Percentiles rank a stretch among this genome's conserved stretches.
Evolutionary conservation across 2,329 filamentous ascomycete species (phyloP).

Genomic region (Verticillium dahliae): DNA sequence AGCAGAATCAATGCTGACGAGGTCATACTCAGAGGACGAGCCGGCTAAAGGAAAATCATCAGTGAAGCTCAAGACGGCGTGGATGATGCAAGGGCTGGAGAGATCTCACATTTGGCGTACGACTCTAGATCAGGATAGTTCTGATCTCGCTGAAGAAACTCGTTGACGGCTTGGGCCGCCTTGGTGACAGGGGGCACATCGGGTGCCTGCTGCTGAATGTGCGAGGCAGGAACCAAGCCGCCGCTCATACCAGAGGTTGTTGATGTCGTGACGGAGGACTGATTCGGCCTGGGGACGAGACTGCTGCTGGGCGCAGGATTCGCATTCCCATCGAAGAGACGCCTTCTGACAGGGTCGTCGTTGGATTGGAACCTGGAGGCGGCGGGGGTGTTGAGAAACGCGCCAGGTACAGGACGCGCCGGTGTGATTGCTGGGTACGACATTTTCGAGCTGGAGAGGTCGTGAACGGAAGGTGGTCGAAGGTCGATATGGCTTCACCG

Average conservation of each 20-base stretch:
- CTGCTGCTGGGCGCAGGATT: slow-evolving; percentile 4
- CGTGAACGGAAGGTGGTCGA: slow-evolving; percentile 7
- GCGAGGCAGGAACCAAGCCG: slow-evolving; percentile 22
- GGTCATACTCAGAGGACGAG: slow-evolving; percentile 85
- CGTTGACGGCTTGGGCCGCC: slow-evolving; percentile 78
- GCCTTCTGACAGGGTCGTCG: slow-evolving; percentile 42
- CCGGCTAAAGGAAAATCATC: slow-evolving; percentile 56
- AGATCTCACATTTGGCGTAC: slow-evolving; percentile 74
- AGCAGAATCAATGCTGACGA: slow-evolving; percentile 58
- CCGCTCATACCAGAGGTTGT: slow-evolving; percentile 13
- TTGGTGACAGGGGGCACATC: slow-evolving; percentile 64
- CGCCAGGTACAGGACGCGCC: slow-evolving; percentile 66
- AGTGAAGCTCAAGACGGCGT: slow-evolving; percentile 10
- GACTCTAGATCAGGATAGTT: slow-evolving; percentile 84
- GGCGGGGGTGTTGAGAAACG: slow-evolving; percentile 67
- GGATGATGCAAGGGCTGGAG: not conserved
- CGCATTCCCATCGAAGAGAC: slow-evolving; percentile 36
- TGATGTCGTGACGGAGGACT: slow-evolving; percentile 15
- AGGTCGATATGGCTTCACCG: not conserved
- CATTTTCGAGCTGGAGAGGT: slow-evolving; percentile 31
- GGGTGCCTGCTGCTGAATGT: slow-evolving; percentile 37
- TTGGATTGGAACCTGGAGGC: slow-evolving; percentile 32
- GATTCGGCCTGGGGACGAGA: slow-evolving; percentile 3
- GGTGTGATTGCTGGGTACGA: slow-evolving; percentile 56
- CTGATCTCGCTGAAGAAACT: slow-evolving; percentile 67